phyloP scores from a whole-genome alignment of 345 rosid species.

The rapeseed (Brassica napus) region Da-Ae NC_063440.1:25909501-25910000 shows the following conservation, averaged over 20 bases:
- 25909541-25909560: conserved; percentile 24
- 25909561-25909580: conserved; percentile 28
- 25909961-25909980: not conserved
- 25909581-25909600: not conserved
- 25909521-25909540: not conserved
- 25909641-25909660: not conserved
- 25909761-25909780: not conserved
- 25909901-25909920: no score
- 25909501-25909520: not conserved
- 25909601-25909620: not conserved
- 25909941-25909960: not conserved
- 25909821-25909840: not conserved
- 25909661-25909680: conserved; percentile 17
- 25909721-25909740: not conserved
- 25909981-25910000: conserved; percentile 16
- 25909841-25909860: no score
- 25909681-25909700: conserved; percentile 17
- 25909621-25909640: not conserved
- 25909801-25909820: not conserved
- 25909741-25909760: not conserved
- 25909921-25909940: not conserved
- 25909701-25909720: not conserved
- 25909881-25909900: no score
- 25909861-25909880: no score
- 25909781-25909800: not conserved